phyloP scores from a whole-genome alignment of 176 grass and related monocot genomes.

The Aegilops bicornis region DNA sequence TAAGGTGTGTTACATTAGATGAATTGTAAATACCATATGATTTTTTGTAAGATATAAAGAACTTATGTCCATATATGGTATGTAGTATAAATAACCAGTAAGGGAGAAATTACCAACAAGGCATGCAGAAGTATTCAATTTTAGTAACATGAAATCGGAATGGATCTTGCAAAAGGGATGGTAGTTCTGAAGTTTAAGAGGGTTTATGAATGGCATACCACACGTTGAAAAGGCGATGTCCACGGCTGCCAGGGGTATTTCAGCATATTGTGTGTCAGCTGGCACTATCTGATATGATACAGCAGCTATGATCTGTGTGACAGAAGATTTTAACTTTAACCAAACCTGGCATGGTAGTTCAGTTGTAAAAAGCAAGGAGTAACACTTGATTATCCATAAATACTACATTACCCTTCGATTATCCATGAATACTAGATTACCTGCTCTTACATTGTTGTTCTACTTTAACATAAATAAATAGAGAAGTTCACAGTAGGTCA shows the following conservation, averaged over 20 bases:
- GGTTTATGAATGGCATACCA: slow-evolving; percentile 40
- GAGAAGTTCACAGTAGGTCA: background rate
- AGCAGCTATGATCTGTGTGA: slow-evolving; percentile 68
- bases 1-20: background rate
- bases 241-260: slow-evolving; percentile 87
- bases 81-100: background rate
- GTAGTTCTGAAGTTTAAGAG: background rate
- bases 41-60: background rate
- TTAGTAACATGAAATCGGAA: slow-evolving; percentile 1
- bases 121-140: background rate
- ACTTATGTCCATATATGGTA: background rate
- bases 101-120: background rate
- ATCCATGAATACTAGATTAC: background rate
- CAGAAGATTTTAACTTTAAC: slow-evolving; percentile 15
- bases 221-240: slow-evolving; percentile 49
- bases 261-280: slow-evolving; percentile 77
- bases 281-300: slow-evolving; percentile 86
- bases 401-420: background rate
- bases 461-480: background rate
- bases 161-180: background rate
- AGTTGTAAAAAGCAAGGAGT: background rate
- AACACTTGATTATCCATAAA: slow-evolving; percentile 3
- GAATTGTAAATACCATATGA: background rate
- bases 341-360: background rate
- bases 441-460: background rate